A percentile compares a stretch with the other conserved stretches of the same genome.
phyloP scores from a whole-genome alignment of 2,329 filamentous ascomycete species.

The Curvularia spicifera region DNA sequence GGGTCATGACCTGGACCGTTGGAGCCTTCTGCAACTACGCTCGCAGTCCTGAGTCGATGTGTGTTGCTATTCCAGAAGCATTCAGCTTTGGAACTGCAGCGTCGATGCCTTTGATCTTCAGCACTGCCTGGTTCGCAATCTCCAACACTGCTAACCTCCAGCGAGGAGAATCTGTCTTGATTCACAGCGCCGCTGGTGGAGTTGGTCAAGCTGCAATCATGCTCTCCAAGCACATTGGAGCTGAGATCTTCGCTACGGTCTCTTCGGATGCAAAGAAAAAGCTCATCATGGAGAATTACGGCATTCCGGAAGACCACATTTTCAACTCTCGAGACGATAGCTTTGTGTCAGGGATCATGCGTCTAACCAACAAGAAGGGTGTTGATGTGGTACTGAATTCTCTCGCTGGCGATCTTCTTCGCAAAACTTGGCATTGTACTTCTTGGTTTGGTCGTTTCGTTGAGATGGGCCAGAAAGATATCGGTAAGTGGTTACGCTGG shows the following conservation, averaged over 20 bases:
- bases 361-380: slow-evolving; percentile 34
- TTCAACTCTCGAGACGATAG: slow-evolving; percentile 37
- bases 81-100: slow-evolving; percentile 22
- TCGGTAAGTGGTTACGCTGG: background rate
- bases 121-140: slow-evolving; percentile 31
- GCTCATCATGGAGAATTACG: slow-evolving; percentile 19
- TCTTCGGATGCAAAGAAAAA: slow-evolving; percentile 17
- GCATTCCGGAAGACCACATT: slow-evolving; percentile 42
- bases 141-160: slow-evolving; percentile 30
- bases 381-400: slow-evolving; percentile 40
- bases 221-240: slow-evolving; percentile 24
- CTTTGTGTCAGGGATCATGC: slow-evolving; percentile 35
- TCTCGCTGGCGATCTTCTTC: slow-evolving; percentile 34
- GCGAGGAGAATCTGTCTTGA: slow-evolving; percentile 38
- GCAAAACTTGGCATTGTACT: slow-evolving; percentile 32
- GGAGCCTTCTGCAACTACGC: slow-evolving; percentile 16
- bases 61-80: slow-evolving; percentile 8
- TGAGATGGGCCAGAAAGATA: slow-evolving; percentile 31
- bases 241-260: slow-evolving; percentile 29
- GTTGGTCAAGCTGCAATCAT: slow-evolving; percentile 35
- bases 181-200: slow-evolving; percentile 34
- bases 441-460: slow-evolving; percentile 44
- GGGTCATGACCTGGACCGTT: slow-evolving; percentile 15
- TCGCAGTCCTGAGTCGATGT: slow-evolving; percentile 11
- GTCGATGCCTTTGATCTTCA: slow-evolving; percentile 15